phyloP scores from a whole-genome alignment of 1,284 basidiomycete genomes.

The Malassezia cuniculi region DNA sequence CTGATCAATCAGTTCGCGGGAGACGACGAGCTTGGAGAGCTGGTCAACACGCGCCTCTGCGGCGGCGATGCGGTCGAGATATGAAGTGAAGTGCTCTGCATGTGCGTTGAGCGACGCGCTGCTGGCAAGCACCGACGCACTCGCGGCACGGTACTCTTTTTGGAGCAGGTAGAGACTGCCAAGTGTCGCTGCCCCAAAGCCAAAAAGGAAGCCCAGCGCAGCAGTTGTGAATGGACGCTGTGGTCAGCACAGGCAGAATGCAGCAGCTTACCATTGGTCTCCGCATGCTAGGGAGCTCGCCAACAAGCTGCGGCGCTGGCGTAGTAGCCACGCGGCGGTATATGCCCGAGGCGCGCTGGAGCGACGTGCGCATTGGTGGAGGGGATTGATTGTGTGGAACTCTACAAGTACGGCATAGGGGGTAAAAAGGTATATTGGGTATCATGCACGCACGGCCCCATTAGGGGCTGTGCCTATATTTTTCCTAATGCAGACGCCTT shows the following conservation, averaged over 20 bases:
- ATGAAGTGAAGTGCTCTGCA: constrained; percentile 9
- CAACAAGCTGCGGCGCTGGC: constrained; percentile 8
- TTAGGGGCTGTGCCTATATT: too few species aligned
- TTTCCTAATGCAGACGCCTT: too few species aligned
- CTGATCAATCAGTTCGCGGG: background rate
- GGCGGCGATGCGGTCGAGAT: constrained; percentile 7
- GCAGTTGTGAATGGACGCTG: constrained; percentile 12
- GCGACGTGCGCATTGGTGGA: too few species aligned
- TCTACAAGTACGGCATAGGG: too few species aligned
- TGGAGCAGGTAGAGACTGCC: constrained; percentile 8
- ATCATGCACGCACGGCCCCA: too few species aligned
- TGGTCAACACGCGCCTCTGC: constrained; percentile 1
- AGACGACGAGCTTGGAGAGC: constrained; percentile 1
- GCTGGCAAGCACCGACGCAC: constrained; percentile 3
- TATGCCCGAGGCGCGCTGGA: too few species aligned
- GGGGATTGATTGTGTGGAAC: too few species aligned
- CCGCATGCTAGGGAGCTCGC: background rate
- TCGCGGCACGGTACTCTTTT: constrained; percentile 6
- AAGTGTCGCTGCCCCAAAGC: constrained; percentile 2
- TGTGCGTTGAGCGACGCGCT: constrained; percentile 6
- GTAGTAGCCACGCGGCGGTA: too few species aligned
- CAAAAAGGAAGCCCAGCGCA: constrained; percentile 7
- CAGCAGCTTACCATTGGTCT: constrained; percentile 6
- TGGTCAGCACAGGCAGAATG: background rate
- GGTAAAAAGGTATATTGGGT: too few species aligned